Evolutionary conservation across 2,329 filamentous ascomycete genomes (phyloP), one percentile per base, ranked within the genome.

Genomic region (Ophiosphaerella korrae): DNA sequence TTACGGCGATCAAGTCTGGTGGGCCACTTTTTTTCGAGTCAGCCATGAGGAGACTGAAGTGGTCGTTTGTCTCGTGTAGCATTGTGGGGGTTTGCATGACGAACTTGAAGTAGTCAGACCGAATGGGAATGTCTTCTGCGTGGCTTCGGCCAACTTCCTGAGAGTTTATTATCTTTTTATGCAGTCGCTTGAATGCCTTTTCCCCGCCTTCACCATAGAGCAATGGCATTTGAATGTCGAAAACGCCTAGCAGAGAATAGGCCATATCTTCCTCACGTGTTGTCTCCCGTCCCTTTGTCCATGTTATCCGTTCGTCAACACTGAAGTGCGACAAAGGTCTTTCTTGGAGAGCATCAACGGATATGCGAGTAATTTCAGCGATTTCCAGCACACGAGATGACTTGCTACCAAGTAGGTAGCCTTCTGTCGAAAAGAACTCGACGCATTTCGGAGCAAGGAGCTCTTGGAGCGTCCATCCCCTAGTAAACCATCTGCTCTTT

Each of bases 141-240:
- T 7, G 5, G 16, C 32, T 35, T 24, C 9, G 32, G 16, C 16
- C 5, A 24, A 18, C 6, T 11, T 42, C 39, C 31, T 42, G 39
- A 29, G 39, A 8, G 8, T 35, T 35, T 26, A 14, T 36, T 24
- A 45, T 31, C 23, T 37, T 31, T 37, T 37, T 37, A 7, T 45
- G 42, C 5, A 57, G 44, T 33, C 50, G 46, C 13, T 44, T 37
- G 14, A 63, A 45, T 14, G 61, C 63, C 1, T 58, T 57, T 11
- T 60, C 43, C 39, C 38, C 35, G 7, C 62, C 63, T 54, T 68
- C 68, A 18, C 68, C 64, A 48, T 71, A 71, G 5, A 63, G 45
- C 7, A 51, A 43, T 6, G 57, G 41, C 24, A 63, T 18, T 14
- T 48, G 21, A 23, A 57, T 32, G 37, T 45, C 42, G 18, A 62